phyloP scores from a whole-genome alignment of 2,329 filamentous ascomycete genomes.

The Graphium sp. region DNA sequence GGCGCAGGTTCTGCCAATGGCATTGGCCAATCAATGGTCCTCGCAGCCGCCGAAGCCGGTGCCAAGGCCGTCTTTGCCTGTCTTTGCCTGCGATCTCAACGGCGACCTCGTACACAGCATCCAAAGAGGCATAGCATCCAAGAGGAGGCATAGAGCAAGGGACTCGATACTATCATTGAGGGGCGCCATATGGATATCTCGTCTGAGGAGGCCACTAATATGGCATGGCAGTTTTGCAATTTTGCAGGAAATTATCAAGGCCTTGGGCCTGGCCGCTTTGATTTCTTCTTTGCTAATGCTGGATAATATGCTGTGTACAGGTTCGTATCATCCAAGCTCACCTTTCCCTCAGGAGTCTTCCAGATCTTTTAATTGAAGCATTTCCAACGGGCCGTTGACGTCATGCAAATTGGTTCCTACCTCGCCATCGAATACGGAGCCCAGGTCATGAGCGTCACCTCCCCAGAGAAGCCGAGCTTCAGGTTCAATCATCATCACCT shows the following conservation, averaged over 20 bases:
- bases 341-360: too few species aligned
- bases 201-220: too few species aligned
- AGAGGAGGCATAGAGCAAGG: neutral
- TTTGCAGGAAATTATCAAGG: too few species aligned
- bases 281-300: slow-evolving; percentile 1
- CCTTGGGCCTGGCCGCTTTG: neutral
- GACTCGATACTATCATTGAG: too few species aligned
- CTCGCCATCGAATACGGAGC: neutral
- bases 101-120: neutral
- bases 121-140: neutral
- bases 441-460: slow-evolving; percentile 1
- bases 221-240: too few species aligned
- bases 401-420: too few species aligned
- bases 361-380: too few species aligned
- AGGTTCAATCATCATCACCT: neutral
- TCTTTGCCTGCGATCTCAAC: neutral
- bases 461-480: neutral
- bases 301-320: neutral
- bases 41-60: neutral
- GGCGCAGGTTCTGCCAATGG: neutral
- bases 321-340: neutral
- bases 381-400: too few species aligned
- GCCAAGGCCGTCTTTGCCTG: neutral
- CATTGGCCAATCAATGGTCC: slow-evolving; percentile 1
- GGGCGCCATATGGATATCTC: too few species aligned